Conservation (phyloP, 1,139 yeast species). For the Zhuliangozyma parablackwelliae region DNA sequence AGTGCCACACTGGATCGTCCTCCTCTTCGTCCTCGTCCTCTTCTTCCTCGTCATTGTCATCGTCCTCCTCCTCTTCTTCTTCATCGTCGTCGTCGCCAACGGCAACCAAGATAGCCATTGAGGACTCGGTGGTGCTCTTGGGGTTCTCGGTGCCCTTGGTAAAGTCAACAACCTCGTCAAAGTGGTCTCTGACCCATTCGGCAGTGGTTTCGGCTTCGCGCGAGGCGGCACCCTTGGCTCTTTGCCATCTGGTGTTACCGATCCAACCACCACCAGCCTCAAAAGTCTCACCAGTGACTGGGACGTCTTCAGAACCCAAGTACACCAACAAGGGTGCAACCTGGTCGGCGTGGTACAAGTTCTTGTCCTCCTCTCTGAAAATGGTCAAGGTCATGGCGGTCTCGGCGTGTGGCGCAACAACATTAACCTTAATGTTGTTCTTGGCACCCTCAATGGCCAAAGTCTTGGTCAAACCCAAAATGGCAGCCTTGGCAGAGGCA, state of each 20-base stretch:
- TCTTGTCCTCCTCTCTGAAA: constrained; percentile 70
- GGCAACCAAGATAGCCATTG: constrained; percentile 70
- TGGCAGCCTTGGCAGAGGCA: constrained; percentile 88
- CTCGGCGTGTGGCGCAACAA: constrained; percentile 96
- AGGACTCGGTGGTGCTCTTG: constrained; percentile 66
- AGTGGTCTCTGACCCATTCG: constrained; percentile 67
- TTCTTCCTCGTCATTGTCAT: constrained; percentile 50
- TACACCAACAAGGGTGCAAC: constrained; percentile 88
- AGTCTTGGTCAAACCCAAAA: constrained; percentile 80
- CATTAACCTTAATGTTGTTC: constrained; percentile 69
- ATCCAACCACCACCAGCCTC: constrained; percentile 85
- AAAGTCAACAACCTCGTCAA: constrained; percentile 66
- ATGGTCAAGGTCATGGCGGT: constrained; percentile 94
- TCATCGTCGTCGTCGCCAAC: constrained; percentile 53
- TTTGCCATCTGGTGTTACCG: constrained; percentile 93
- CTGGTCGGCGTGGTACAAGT: constrained; percentile 80
- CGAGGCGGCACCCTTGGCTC: constrained; percentile 80
- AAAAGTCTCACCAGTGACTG: constrained; percentile 41
- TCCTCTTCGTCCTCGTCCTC: constrained; percentile 43
- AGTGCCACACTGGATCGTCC: constrained; percentile 40
- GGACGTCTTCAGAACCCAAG: constrained; percentile 70
- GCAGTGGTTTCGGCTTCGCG: constrained; percentile 53
- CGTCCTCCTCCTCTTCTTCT: constrained; percentile 46
- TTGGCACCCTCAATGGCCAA: constrained; percentile 88
- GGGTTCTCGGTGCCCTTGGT: constrained; percentile 56